Percentiles rank a stretch among this genome's conserved stretches.
These are phyloP conservation scores for Mycena amicta DNA, from an alignment of 768 basidiomycete genomes.

Conservation along the genomic window DNA sequence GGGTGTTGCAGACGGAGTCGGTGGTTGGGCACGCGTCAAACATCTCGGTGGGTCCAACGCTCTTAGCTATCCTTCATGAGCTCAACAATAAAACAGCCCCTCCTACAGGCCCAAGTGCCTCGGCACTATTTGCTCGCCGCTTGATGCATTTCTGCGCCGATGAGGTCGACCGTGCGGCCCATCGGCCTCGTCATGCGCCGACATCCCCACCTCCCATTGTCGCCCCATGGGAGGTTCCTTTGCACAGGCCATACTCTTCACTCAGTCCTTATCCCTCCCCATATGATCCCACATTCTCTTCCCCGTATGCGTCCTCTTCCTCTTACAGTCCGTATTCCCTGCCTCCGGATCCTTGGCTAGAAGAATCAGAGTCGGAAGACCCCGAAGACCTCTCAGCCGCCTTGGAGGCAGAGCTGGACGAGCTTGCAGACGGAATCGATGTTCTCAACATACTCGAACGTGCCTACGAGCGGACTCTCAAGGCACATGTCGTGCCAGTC, in stretches of 20 bases:
- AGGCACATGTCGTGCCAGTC: conserved; percentile 53
- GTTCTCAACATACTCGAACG: conserved; percentile 69
- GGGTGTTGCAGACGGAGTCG: conserved; percentile 95
- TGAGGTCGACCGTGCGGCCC: conserved; percentile 44
- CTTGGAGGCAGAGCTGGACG: conserved; percentile 48
- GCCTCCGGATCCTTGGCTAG: conserved; percentile 13
- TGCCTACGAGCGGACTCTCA: conserved; percentile 68
- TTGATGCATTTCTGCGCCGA: conserved; percentile 86
- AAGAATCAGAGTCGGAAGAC: conserved; percentile 26
- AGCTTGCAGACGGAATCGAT: conserved; percentile 71
- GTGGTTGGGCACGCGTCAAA: conserved; percentile 73
- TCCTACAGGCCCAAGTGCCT: conserved; percentile 30
- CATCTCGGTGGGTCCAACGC: conserved; percentile 33
- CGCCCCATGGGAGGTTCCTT: conserved; percentile 2
- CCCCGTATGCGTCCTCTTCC: not conserved
- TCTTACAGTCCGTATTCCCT: conserved; percentile 17
- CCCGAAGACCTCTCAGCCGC: conserved; percentile 17
- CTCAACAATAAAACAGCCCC: conserved; percentile 19
- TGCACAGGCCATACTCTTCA: not conserved
- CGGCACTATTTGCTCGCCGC: conserved; percentile 69
- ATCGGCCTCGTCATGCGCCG: conserved; percentile 7
- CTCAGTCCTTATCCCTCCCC: not conserved
- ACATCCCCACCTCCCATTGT: conserved; percentile 1
- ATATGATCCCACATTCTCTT: not conserved
- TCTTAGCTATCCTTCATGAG: conserved; percentile 2